Base-by-base conservation (phyloP, 2,329 filamentous ascomycete genomes). In the Monascus ruber region DNA sequence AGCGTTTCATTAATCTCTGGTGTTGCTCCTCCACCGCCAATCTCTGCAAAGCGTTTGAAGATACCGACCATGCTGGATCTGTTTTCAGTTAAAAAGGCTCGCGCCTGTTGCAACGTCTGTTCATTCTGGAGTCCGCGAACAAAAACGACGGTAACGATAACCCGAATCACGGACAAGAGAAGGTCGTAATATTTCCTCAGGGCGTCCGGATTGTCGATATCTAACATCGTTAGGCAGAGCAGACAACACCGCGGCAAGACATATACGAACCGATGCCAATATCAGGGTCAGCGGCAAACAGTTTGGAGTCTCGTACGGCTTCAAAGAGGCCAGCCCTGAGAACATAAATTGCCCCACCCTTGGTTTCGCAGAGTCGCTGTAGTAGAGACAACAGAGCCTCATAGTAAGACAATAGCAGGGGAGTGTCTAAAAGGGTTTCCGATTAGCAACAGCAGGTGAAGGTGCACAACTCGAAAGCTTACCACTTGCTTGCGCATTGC, bases 261-360 rank as follows among this genome's bases (percentile, higher is more conserved):
- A 37, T 28, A 33, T 43, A 51, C 63, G 52, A 56, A 74, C 74
- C 74, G 42, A 88, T 78, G 43, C 93, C 87, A 39, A 98, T 78
- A 60, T 98, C 91, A 1, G 91, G 91, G 58, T 98, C 91, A 8
- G 84, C 83, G 6, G 79, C 72, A 59, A 96, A 98, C 24, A 96
- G 73, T n/a, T 79, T 77, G 1, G 87, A 94, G 40, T 82, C 76
- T 45, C 83, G 82, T 26, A 96, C 69, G 0, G 85, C 75, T 34
- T 81, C 76, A 67, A 98, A 89, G 4, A 98, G 73, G 45, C 89
- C 89, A 6, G 85, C 84, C 53, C 93, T 87, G 33, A 96, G 72
- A n/a, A 95, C 78, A 46, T 85, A 79, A 42, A 81, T 82, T 35
- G 91, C 88, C 26, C 91, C 93, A n/a, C 74, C 68, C 41, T 83